phyloP scores from a whole-genome alignment of 2,329 filamentous ascomycete genomes.

The Fusarium humuli region DNA sequence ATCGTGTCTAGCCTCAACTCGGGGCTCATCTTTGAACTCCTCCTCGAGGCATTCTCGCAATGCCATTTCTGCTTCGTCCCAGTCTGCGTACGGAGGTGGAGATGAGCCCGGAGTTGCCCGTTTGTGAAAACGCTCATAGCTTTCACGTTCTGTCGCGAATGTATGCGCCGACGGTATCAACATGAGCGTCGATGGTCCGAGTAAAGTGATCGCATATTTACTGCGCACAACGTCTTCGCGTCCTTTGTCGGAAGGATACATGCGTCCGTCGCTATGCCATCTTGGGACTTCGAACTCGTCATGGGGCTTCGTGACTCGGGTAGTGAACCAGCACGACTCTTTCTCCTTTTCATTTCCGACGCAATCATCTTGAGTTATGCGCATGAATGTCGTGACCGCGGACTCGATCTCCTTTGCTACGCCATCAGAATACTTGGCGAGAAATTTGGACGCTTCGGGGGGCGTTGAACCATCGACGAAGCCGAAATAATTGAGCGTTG shows the following conservation, averaged over 20 bases:
- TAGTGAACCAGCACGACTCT: background rate
- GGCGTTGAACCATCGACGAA: fast-evolving
- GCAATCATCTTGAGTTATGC: background rate
- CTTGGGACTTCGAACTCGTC: background rate
- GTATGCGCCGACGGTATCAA: background rate
- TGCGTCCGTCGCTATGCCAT: background rate
- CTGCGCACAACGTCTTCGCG: background rate
- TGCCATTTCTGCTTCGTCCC: background rate
- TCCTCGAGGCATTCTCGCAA: background rate
- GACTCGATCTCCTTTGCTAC: background rate
- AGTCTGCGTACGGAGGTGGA: background rate
- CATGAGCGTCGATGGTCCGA: slow-evolving; percentile 7
- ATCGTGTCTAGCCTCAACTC: background rate
- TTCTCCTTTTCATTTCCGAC: background rate
- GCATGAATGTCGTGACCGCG: background rate
- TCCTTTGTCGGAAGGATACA: background rate
- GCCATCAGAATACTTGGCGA: background rate
- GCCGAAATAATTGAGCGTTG: background rate
- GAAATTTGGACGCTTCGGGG: background rate
- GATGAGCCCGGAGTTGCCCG: fast-evolving
- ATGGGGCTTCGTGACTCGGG: background rate
- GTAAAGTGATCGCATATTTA: background rate
- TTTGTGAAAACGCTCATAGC: background rate
- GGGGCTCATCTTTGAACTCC: background rate
- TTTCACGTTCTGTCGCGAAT: background rate